phyloP scores from a whole-genome alignment of 306 rosid genomes.

The Carpinus viminea region DNA sequence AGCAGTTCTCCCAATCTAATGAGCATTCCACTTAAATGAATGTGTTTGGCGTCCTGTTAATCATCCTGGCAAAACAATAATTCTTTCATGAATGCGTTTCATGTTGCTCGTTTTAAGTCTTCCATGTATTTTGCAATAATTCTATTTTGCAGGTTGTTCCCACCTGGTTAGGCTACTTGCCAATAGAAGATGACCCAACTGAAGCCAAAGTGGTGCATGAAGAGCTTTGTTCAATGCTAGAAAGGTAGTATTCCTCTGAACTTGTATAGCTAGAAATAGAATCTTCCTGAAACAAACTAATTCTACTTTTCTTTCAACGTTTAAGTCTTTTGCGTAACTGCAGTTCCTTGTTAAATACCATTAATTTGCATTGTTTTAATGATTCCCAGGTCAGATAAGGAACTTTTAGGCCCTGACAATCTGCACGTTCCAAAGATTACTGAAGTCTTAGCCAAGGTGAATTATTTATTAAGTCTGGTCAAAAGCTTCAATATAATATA shows the following conservation, averaged over 20 bases:
- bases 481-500: neutral
- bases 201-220: conserved; percentile 27
- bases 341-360: conserved; percentile 1
- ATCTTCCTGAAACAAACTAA: no score
- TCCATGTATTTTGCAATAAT: neutral
- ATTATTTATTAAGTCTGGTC: no score
- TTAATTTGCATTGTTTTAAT: neutral
- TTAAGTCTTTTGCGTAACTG: neutral
- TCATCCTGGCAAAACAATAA: no score
- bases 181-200: neutral
- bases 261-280: no score
- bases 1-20: no score
- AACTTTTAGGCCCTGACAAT: conserved; percentile 29
- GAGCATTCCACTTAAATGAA: no score
- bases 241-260: conserved; percentile 13
- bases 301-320: no score
- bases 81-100: no score
- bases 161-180: conserved; percentile 33
- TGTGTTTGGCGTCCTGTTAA: no score
- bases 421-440: conserved; percentile 12
- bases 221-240: conserved; percentile 8
- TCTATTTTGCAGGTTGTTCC: conserved; percentile 22
- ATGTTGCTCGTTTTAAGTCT: no score
- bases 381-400: conserved; percentile 21
- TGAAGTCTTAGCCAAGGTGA: conserved; percentile 16